These are phyloP conservation scores for Trichoderma polysporum DNA, from an alignment of 2,329 filamentous ascomycete species.

Conservation along the genomic window DNA sequence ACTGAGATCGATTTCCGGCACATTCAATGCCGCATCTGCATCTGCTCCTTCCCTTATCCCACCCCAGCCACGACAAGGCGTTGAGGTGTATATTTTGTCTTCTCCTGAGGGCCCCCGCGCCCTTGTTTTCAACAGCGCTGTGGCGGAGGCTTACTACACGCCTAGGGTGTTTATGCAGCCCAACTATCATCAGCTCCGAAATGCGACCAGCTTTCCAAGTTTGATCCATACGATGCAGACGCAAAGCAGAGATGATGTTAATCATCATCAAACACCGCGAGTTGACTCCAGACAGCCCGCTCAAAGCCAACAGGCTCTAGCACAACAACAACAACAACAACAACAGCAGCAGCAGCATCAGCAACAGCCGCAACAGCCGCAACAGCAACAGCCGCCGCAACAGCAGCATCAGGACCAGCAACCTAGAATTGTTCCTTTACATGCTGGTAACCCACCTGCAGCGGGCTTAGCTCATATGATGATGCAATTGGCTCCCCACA, in stretches of 20 bases:
- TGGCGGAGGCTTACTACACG: constrained; percentile 52
- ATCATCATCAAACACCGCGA: constrained; percentile 24
- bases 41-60: constrained; percentile 16
- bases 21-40: not conserved
- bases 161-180: constrained; percentile 37
- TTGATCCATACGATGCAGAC: constrained; percentile 14
- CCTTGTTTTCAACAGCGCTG: constrained; percentile 53
- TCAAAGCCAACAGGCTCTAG: constrained; percentile 24
- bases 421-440: constrained; percentile 30
- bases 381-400: constrained; percentile 31
- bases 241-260: constrained; percentile 6
- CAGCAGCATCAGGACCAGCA: constrained; percentile 24
- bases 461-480: constrained; percentile 36
- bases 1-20: constrained; percentile 31
- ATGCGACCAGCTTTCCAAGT: constrained; percentile 22
- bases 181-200: constrained; percentile 31
- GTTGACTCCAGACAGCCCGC: constrained; percentile 22
- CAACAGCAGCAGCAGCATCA: constrained; percentile 25
- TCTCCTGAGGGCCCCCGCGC: constrained; percentile 61
- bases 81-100: constrained; percentile 60
- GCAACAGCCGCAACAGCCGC: constrained; percentile 25
- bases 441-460: constrained; percentile 42
- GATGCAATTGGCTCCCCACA: constrained; percentile 53
- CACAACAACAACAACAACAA: constrained; percentile 27
- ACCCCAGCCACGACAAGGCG: constrained; percentile 33